These are phyloP conservation scores for Trametes pubescens DNA, from an alignment of 1,284 basidiomycete genomes.

Conservation along the genomic window DNA sequence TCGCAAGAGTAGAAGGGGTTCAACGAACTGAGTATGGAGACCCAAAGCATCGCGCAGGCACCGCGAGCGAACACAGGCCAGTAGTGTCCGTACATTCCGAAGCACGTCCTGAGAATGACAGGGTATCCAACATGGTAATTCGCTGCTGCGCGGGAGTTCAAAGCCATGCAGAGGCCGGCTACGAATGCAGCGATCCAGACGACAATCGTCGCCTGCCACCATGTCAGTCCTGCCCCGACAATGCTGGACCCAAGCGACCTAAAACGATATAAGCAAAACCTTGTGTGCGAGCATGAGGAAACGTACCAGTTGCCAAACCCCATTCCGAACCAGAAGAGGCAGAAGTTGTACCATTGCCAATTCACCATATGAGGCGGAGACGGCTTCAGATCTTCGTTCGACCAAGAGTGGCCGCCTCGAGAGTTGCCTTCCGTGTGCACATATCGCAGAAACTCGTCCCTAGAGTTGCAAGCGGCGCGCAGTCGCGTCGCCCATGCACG, in stretches of 20 bases:
- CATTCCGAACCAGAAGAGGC: conserved; percentile 39
- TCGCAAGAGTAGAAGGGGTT: neutral
- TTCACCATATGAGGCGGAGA: conserved; percentile 36
- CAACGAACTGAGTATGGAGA: conserved; percentile 42
- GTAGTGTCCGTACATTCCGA: conserved; percentile 53
- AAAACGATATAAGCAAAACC: neutral
- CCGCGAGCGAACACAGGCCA: conserved; percentile 54
- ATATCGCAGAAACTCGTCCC: conserved; percentile 31
- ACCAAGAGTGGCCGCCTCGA: conserved; percentile 30
- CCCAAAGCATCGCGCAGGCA: conserved; percentile 54
- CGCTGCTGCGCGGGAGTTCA: conserved; percentile 53
- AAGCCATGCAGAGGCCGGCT: conserved; percentile 35
- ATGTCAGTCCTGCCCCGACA: conserved; percentile 44
- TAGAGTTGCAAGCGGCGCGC: conserved; percentile 27
- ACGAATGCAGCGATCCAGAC: conserved; percentile 43
- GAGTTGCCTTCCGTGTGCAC: conserved; percentile 35
- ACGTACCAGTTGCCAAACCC: conserved; percentile 38
- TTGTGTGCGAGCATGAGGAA: neutral
- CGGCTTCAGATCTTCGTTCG: conserved; percentile 38
- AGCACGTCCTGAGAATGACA: conserved; percentile 52
- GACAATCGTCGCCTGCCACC: conserved; percentile 42
- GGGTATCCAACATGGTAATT: conserved; percentile 56
- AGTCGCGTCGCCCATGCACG: conserved; percentile 30
- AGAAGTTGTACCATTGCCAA: conserved; percentile 38
- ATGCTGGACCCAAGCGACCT: conserved; percentile 38